Percentiles rank a stretch among this genome's conserved stretches.
phyloP scores from a whole-genome alignment of 805 yeast species.

The Kazachstania psychrophila region DNA sequence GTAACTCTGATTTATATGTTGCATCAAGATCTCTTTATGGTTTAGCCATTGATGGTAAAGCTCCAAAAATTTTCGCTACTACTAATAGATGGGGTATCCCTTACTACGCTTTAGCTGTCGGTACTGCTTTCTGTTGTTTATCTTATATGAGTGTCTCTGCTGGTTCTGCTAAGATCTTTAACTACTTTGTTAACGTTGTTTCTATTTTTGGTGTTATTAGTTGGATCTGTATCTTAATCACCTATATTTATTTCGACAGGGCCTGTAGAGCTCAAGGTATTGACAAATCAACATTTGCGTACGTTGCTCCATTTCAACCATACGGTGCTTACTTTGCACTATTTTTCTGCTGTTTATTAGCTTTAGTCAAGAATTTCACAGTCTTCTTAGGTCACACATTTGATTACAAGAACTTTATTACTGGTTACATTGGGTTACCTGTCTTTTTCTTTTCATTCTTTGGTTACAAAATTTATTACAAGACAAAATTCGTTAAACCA shows the following conservation, averaged over 20 bases:
- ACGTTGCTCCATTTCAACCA: slow-evolving; percentile 60
- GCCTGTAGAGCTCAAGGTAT: slow-evolving; percentile 64
- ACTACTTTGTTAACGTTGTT: slow-evolving; percentile 65
- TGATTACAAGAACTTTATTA: slow-evolving; percentile 57
- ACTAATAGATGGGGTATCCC: slow-evolving; percentile 71
- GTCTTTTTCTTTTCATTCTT: slow-evolving; percentile 45
- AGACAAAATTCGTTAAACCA: slow-evolving; percentile 41
- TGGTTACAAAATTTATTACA: slow-evolving; percentile 52
- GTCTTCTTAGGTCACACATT: slow-evolving; percentile 56
- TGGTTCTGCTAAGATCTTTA: slow-evolving; percentile 48
- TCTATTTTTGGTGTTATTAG: slow-evolving; percentile 68
- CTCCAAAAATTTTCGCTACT: slow-evolving; percentile 57
- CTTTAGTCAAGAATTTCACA: slow-evolving; percentile 61
- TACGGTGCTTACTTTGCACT: slow-evolving; percentile 56
- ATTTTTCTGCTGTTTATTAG: slow-evolving; percentile 42
- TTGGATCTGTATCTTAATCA: slow-evolving; percentile 62
- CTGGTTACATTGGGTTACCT: slow-evolving; percentile 64
- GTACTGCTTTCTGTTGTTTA: slow-evolving; percentile 48
- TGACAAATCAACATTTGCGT: slow-evolving; percentile 45
- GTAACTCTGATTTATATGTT: slow-evolving; percentile 69
- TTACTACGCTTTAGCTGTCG: slow-evolving; percentile 41
- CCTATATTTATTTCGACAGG: slow-evolving; percentile 55
- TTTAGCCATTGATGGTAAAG: slow-evolving; percentile 62
- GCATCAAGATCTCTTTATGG: slow-evolving; percentile 71
- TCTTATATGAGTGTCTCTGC: slow-evolving; percentile 63